Evolutionary conservation across 768 basidiomycete species (phyloP).

Genomic region (Boletus rubescentipes): DNA sequence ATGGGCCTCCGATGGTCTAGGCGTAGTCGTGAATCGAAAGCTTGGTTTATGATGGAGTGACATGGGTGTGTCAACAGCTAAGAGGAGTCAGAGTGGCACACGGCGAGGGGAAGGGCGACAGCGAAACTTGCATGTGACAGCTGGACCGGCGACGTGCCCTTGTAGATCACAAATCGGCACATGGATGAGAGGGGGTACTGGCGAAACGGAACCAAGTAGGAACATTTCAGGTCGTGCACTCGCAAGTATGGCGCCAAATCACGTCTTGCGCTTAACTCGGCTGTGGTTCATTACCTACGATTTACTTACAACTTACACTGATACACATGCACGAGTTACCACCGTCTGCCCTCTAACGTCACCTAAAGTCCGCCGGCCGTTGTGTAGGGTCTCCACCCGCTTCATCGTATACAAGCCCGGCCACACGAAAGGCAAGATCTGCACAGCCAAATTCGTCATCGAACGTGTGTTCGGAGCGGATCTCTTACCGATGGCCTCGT

Average conservation of each 20-base stretch:
- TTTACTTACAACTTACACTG: constrained; percentile 3
- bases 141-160: constrained; percentile 90
- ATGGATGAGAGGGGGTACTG: constrained; percentile 36
- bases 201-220: background rate
- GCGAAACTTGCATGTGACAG: constrained; percentile 68
- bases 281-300: background rate
- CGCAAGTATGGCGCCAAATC: constrained; percentile 16
- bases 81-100: constrained; percentile 1
- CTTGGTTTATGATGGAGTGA: constrained; percentile 97
- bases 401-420: constrained; percentile 81
- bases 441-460: constrained; percentile 4
- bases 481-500: constrained; percentile 75
- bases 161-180: constrained; percentile 95
- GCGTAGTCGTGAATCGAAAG: constrained; percentile 90
- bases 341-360: constrained; percentile 10
- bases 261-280: constrained; percentile 17
- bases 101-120: background rate
- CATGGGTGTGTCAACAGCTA: constrained; percentile 90
- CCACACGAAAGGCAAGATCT: constrained; percentile 87
- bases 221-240: background rate
- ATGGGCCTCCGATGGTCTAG: constrained; percentile 81
- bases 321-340: background rate
- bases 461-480: background rate
- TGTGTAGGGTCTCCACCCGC: constrained; percentile 73
- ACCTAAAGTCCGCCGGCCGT: constrained; percentile 81